phyloP scores from a whole-genome alignment of 768 basidiomycete species.

The Naganishia randhawae region DNA sequence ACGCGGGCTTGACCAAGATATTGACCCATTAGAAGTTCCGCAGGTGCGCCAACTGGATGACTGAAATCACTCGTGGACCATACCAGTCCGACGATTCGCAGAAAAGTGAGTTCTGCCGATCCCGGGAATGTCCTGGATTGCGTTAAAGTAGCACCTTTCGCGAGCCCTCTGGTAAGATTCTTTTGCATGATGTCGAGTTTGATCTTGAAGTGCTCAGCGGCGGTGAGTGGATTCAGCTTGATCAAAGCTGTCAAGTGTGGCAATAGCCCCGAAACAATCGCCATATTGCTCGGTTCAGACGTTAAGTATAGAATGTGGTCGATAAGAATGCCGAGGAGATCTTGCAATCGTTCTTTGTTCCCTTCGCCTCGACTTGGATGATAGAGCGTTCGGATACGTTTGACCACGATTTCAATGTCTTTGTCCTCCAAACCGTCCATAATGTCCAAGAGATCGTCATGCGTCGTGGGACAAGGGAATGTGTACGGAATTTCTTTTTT shows the following conservation, averaged over 20 bases:
- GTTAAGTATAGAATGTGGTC: constrained; percentile 80
- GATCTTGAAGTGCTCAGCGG: constrained; percentile 71
- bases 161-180: constrained; percentile 79
- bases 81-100: constrained; percentile 71
- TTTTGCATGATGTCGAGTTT: constrained; percentile 90
- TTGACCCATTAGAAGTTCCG: constrained; percentile 81
- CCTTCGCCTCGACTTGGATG: constrained; percentile 88
- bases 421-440: constrained; percentile 66
- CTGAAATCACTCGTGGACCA: constrained; percentile 96
- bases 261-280: constrained; percentile 63
- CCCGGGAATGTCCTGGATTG: constrained; percentile 85
- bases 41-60: constrained; percentile 80
- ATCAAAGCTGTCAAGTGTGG: constrained; percentile 76
- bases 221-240: constrained; percentile 72
- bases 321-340: constrained; percentile 69
- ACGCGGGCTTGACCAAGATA: constrained; percentile 83
- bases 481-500: constrained; percentile 78
- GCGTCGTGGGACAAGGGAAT: constrained; percentile 78
- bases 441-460: constrained; percentile 85
- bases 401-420: constrained; percentile 73
- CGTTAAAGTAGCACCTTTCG: constrained; percentile 60
- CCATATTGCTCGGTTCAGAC: constrained; percentile 55
- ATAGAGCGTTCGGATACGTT: constrained; percentile 83
- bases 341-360: constrained; percentile 85
- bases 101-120: constrained; percentile 70